Evolutionary conservation across 2,329 filamentous ascomycete species (phyloP), one percentile per base, ranked within the genome.

Genomic region (Hymenoscyphus repandus): DNA sequence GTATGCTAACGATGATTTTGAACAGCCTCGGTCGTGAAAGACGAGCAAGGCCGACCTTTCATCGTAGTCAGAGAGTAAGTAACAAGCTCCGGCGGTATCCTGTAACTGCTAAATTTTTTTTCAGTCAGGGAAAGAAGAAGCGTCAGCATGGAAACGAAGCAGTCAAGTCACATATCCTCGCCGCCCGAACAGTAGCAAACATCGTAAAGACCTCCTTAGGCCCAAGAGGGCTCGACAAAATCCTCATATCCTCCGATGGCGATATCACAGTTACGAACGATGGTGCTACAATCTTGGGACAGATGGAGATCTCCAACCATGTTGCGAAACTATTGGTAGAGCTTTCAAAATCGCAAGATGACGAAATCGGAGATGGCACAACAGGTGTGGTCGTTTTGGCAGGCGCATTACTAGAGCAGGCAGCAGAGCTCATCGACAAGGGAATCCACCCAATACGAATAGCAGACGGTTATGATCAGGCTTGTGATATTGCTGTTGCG

Each of bases 181-280:
- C 93, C 54, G 95, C 95, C 49, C 85, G 91, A 69, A 97, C 93
- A 52, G 91, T 99, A 63, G 88, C 93, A 62, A 95, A 90, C 74
- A 93, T 99, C 64, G 90, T 99, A 73, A 96, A 95, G 78, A 93
- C 90, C 55, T 99, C 95, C 59, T 79, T 99, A 64, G 93, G 93
- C 45, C 93, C 93, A 49, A 87, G 93, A 62, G 93, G 93, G 58
- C 84, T 99, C 67, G 93, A 99, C 78, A 99, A 99, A 78, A 99
- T 99, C 68, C 82, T 99, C 63, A 99, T 99, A 65, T 99, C 93
- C 46, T 88, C 93, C 55, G 93, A 99, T 69, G 93, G 93, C 70
- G 93, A 99, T 72, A 99, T 99, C 70, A 99, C 93, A 56, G 90
- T 99, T 56, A 99, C 93, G 62, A 99, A 99, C 75, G 93, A 99